phyloP scores from a whole-genome alignment of 2,329 filamentous ascomycete species.

The Huntiella bhutanensis region DNA sequence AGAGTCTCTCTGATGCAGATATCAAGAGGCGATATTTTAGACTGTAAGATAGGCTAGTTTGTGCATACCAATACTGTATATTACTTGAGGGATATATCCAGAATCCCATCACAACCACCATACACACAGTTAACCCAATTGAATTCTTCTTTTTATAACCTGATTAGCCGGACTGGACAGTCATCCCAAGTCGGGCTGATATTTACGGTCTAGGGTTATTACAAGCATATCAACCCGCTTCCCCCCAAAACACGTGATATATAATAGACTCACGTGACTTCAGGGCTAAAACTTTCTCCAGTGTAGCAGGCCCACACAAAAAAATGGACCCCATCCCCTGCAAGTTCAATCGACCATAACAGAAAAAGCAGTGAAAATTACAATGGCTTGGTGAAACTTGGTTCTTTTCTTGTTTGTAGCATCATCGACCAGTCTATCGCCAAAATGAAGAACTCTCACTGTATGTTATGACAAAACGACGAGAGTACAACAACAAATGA shows the following conservation, averaged over 20 bases:
- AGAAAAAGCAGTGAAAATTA: constrained; percentile 4
- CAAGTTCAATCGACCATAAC: neutral
- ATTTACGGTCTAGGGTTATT: no score
- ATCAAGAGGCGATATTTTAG: neutral
- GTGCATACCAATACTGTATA: neutral
- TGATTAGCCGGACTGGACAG: neutral
- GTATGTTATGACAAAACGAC: neutral
- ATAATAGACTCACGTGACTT: constrained; percentile 1
- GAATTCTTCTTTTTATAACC: no score
- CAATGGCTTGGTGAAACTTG: constrained; percentile 2
- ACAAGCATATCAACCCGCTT: neutral
- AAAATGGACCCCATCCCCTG: neutral
- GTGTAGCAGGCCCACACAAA: neutral
- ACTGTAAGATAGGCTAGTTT: neutral
- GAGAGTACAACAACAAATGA: neutral
- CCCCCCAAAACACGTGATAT: neutral
- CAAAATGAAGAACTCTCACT: constrained; percentile 12
- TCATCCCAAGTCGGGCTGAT: neutral
- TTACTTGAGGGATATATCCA: no score
- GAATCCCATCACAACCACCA: neutral
- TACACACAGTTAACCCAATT: neutral
- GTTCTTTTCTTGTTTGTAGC: constrained; percentile 5
- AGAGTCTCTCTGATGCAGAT: constrained; percentile 4
- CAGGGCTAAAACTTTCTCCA: constrained; percentile 3
- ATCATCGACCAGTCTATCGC: constrained; percentile 8